A percentile compares a stretch with the other conserved stretches of the same genome.
Evolutionary conservation across 2,329 filamentous ascomycete genomes (phyloP).

Genomic region (Dactylellina haptotyla): DNA sequence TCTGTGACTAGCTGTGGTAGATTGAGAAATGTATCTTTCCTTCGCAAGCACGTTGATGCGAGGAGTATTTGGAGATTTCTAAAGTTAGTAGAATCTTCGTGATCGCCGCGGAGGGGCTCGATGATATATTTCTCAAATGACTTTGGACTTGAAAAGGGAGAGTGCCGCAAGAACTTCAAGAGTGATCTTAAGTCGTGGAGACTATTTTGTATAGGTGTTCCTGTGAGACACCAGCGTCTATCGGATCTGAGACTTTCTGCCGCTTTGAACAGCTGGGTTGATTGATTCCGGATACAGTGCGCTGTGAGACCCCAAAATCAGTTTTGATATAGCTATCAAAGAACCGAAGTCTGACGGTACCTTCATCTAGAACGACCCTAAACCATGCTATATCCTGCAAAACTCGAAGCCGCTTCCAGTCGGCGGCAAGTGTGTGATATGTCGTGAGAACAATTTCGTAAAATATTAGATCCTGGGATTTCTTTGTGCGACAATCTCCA

Average conservation of each 20-base stretch:
- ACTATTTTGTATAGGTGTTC: constrained; percentile 68
- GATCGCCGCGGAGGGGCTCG: constrained; percentile 59
- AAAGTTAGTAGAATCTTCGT: constrained; percentile 14
- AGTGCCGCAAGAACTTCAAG: constrained; percentile 64
- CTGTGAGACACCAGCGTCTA: constrained; percentile 67
- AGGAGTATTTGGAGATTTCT: constrained; percentile 42
- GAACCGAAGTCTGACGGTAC: background rate
- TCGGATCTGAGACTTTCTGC: constrained; percentile 63
- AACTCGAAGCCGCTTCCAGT: background rate
- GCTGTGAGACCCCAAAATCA: constrained; percentile 59
- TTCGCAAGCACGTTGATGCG: constrained; percentile 45
- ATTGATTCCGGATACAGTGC: constrained; percentile 66
- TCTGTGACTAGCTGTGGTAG: background rate
- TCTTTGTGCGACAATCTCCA: background rate
- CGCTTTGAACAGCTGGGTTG: constrained; percentile 64
- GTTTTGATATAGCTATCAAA: background rate
- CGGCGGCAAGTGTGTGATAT: constrained; percentile 25
- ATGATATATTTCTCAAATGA: constrained; percentile 64
- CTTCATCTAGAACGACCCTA: constrained; percentile 29
- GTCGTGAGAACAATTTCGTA: constrained; percentile 20
- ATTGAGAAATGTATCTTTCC: constrained; percentile 9
- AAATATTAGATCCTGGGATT: background rate
- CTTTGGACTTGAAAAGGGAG: constrained; percentile 61
- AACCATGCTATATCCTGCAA: background rate
- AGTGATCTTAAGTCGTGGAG: constrained; percentile 67